Evolutionary conservation across 2,329 filamentous ascomycete species (phyloP), one percentile per base, ranked within the genome.

Genomic region (Emergomyces africanus): DNA sequence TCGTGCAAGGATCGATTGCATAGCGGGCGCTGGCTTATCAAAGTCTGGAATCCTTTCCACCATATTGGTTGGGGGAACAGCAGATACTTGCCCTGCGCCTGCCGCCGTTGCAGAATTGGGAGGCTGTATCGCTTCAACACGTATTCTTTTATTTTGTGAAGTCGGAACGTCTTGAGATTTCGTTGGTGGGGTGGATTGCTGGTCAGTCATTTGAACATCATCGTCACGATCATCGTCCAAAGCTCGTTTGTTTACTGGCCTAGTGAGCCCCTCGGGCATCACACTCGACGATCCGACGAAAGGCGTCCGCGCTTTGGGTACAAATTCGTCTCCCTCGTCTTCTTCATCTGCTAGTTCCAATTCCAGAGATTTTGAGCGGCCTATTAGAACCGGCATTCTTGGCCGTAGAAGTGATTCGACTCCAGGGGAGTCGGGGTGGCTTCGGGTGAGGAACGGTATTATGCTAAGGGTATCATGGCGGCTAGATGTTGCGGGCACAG

Each of bases 371-470:
- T 59, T 66, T 5, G 65, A 65, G 1, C 61, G 62, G 50, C 67
- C 69, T 60, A 71, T 67, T 58, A 76, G 39, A 14, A 78, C 68
- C 1, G 79, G 78, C 77, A 81, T 78, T 49, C 79, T 73, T 14
- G 79, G 79, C 57, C 78, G 71, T 25, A 81, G 77, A 59, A 96
- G 71, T 10, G 87, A 80, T 72, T 96, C 91, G 1, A 94, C 82
- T 18, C 80, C 81, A 59, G 82, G 77, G 55, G 86, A 81, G 12
- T 79, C 71, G 0, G 84, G 78, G 66, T 84, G 88, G 56, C 82
- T 80, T 58, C 84, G 81, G 8, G 84, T 82, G 30, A 96, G 75
- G 66, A 95, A 88, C 0, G 92, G 91, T 54, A 96, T 73, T 54
- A 96, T 86, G 70, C 86, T 94, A 33, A 87, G 79, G 61, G 84